Evolutionary conservation across 768 basidiomycete species (phyloP), one percentile per base, ranked within the genome.

Genomic region (Lactarius deliciosus): DNA sequence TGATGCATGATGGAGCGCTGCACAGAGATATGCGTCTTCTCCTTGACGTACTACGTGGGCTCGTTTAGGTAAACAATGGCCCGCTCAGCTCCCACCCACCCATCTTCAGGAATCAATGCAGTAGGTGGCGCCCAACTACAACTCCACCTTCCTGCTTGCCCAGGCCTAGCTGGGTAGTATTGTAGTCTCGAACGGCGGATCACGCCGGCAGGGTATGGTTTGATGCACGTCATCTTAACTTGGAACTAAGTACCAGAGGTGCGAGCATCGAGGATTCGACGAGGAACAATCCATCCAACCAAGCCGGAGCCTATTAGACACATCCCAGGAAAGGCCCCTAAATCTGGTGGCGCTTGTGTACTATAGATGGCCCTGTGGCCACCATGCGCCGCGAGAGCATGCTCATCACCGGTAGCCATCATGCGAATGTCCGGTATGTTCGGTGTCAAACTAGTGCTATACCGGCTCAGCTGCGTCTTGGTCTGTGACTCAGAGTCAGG

Each of bases 41-140:
- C 11, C 10, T 32, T 62, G 53, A 62, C 61, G 61, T 62, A 62
- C 61, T 62, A 55, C 61, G 55, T 7, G 53, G 18, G 20, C 53
- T 32, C 1, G 18, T 62, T 62, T 38, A 55, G 61, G 61, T 22
- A 55, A 36, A 41, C 50, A 40, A 53, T 62, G 18, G 38, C 34
- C 53, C 50, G 28, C 53, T 36, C 45, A 58, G 34, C 22, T 25
- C 25, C 50, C 61, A 40, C 61, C 36, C 38, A 40, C 15, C 38
- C 25, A 28, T 20, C 28, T 55, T 16, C 47, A 32, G 28, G 47
- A 16, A 62, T 62, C 36, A 28, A 53, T 54, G 22, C 34, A 38
- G 50, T 50, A 34, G 36, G 34, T 60, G 60, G n/a, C 45, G 43
- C 30, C 60, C 60, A 47, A 47, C 25, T 18, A 25, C 10, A 45